A percentile compares a stretch with the other conserved stretches of the same genome.
Evolutionary conservation across 1,139 yeast genomes (phyloP).

Genomic region (Eremothecium sinecaudum): DNA sequence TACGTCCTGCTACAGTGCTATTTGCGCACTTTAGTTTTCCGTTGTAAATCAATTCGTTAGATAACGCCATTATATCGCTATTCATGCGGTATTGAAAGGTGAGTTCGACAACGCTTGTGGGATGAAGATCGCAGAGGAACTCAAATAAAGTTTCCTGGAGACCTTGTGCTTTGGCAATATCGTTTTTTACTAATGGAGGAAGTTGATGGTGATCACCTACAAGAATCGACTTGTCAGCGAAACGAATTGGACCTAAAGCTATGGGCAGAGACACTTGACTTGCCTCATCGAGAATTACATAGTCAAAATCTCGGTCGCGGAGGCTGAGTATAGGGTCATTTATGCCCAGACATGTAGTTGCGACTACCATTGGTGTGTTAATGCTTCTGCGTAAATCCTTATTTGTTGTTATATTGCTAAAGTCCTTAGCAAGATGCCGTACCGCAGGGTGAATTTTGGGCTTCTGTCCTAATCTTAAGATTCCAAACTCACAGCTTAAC

Average conservation of each 20-base stretch:
- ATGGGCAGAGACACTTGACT: slow-evolving; percentile 90
- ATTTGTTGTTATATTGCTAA: slow-evolving; percentile 35
- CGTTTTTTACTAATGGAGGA: slow-evolving; percentile 71
- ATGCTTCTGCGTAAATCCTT: slow-evolving; percentile 41
- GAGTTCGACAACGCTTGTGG: slow-evolving; percentile 61
- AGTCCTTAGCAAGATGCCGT: slow-evolving; percentile 43
- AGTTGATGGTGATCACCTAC: slow-evolving; percentile 95
- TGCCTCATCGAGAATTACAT: slow-evolving; percentile 93
- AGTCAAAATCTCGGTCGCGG: slow-evolving; percentile 58
- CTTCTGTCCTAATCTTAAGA: slow-evolving; percentile 47
- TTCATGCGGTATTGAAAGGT: slow-evolving; percentile 91
- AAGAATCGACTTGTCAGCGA: slow-evolving; percentile 67
- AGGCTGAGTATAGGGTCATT: slow-evolving; percentile 46
- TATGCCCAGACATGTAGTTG: slow-evolving; percentile 79
- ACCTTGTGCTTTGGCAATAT: slow-evolving; percentile 48
- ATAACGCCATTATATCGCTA: slow-evolving; percentile 71
- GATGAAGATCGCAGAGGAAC: slow-evolving; percentile 59
- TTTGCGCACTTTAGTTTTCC: slow-evolving; percentile 72
- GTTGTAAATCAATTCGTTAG: slow-evolving; percentile 70
- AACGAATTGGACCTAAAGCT: slow-evolving; percentile 76
- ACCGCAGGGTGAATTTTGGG: slow-evolving; percentile 56
- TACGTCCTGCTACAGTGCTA: slow-evolving; percentile 49
- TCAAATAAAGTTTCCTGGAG: slow-evolving; percentile 73
- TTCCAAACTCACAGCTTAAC: slow-evolving; percentile 28
- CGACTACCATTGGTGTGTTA: slow-evolving; percentile 62